Percentiles rank a stretch among this genome's conserved stretches.
Conservation (phyloP, 1,284 basidiomycete genomes). For the Gastroboletus turbinatus region DNA sequence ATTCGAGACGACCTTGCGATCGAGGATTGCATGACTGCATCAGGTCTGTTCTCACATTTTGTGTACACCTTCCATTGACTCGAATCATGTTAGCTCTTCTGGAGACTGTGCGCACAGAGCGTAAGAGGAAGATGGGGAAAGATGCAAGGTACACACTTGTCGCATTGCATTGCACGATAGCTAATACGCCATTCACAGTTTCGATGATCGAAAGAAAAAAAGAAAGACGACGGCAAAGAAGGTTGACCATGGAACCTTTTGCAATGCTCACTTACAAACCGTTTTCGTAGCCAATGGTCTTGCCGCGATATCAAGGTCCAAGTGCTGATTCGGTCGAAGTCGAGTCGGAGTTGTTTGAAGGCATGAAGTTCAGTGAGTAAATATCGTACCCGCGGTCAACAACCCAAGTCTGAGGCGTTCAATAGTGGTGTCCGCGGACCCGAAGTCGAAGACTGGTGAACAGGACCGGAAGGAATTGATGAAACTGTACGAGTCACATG, state of each 20-base stretch:
- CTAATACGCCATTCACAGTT: conserved; percentile 36
- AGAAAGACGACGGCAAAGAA: conserved; percentile 57
- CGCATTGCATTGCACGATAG: not conserved
- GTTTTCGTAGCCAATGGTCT: conserved; percentile 49
- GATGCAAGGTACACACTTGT: conserved; percentile 46
- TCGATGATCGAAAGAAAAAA: conserved; percentile 57
- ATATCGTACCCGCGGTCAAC: not conserved
- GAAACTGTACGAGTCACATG: conserved; percentile 49
- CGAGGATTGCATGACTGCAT: conserved; percentile 67
- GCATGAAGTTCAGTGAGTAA: conserved; percentile 74
- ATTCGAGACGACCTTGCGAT: conserved; percentile 75
- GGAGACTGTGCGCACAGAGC: conserved; percentile 57
- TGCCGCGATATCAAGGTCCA: conserved; percentile 65
- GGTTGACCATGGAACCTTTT: conserved; percentile 31
- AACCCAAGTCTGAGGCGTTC: not conserved
- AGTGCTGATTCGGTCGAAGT: conserved; percentile 58
- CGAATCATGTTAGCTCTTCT: conserved; percentile 42
- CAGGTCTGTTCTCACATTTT: conserved; percentile 43
- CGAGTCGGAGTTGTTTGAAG: conserved; percentile 67
- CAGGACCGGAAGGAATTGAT: conserved; percentile 65
- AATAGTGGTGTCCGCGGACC: conserved; percentile 76
- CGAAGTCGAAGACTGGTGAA: conserved; percentile 66
- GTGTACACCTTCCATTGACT: not conserved
- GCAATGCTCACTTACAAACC: not conserved
- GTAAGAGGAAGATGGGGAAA: conserved; percentile 70